Percentiles rank a stretch among this genome's conserved stretches.
phyloP scores from a whole-genome alignment of 2,329 filamentous ascomycete genomes.

The Annulohypoxylon truncatum region DNA sequence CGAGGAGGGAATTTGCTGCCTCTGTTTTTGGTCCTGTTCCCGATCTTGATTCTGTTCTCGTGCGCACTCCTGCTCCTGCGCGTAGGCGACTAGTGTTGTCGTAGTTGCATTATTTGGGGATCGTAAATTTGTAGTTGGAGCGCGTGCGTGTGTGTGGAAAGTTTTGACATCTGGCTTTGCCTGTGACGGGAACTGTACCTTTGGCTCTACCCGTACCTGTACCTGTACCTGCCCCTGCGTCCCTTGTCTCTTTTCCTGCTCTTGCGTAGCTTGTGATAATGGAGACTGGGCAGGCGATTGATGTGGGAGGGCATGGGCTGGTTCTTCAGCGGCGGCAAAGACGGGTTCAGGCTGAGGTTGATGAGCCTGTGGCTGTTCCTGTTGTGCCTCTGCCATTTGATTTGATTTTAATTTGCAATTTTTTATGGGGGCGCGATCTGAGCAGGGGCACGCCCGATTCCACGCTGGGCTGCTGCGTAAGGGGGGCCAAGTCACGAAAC shows the following conservation, averaged over 20 bases:
- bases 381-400: conserved; percentile 53
- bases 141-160: conserved; percentile 43
- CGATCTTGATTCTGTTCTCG: conserved; percentile 41
- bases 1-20: conserved; percentile 29
- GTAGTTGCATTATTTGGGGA: conserved; percentile 44
- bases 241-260: conserved; percentile 42
- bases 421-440: conserved; percentile 51
- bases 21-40: conserved; percentile 18
- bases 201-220: conserved; percentile 40
- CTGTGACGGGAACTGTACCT: conserved; percentile 30
- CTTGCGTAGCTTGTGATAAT: conserved; percentile 45
- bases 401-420: conserved; percentile 54
- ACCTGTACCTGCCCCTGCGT: conserved; percentile 42
- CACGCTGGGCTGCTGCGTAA: conserved; percentile 46
- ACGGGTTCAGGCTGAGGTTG: conserved; percentile 50
- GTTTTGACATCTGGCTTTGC: conserved; percentile 44
- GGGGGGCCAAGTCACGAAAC: conserved; percentile 48
- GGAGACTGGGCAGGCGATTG: conserved; percentile 38
- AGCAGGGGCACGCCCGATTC: conserved; percentile 50
- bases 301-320: conserved; percentile 47
- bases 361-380: conserved; percentile 52
- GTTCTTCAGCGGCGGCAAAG: conserved; percentile 49
- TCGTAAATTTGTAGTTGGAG: conserved; percentile 43
- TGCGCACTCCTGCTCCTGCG: conserved; percentile 45
- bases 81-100: conserved; percentile 42